Percentiles rank a stretch among this genome's conserved stretches.
These are phyloP conservation scores for Allantophomopsis lycopodina DNA, from an alignment of 2,329 filamentous ascomycete genomes.

Conservation along the genomic window DNA sequence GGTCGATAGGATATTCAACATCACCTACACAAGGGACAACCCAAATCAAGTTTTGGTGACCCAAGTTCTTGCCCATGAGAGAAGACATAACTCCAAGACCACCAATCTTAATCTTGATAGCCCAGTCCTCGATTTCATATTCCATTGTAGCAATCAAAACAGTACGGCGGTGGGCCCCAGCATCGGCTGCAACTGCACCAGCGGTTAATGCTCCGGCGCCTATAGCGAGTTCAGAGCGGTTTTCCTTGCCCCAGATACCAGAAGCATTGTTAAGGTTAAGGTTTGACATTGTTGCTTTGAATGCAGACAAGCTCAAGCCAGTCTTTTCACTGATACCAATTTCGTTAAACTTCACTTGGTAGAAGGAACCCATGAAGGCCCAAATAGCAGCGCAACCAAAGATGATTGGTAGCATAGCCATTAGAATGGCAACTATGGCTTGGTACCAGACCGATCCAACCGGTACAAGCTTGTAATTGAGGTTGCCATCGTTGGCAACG, in stretches of 20 bases:
- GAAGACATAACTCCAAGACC: conserved; percentile 59
- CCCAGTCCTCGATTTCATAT: conserved; percentile 59
- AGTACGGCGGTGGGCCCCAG: conserved; percentile 30
- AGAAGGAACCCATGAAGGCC: conserved; percentile 33
- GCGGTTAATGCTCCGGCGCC: no score
- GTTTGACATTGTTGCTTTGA: no score
- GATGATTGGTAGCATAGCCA: conserved; percentile 36
- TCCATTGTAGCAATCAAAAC: conserved; percentile 59
- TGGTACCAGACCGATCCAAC: conserved; percentile 37
- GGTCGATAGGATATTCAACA: conserved; percentile 47
- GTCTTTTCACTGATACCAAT: conserved; percentile 30
- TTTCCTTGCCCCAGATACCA: no score
- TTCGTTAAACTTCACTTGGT: conserved; percentile 39
- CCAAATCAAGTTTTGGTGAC: conserved; percentile 53
- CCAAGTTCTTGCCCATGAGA: conserved; percentile 47
- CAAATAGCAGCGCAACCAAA: conserved; percentile 38
- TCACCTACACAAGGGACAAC: conserved; percentile 51
- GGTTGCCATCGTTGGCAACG: conserved; percentile 35
- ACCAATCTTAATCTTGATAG: conserved; percentile 58
- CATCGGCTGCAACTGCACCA: no score
- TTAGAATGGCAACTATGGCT: conserved; percentile 34
- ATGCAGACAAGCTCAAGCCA: conserved; percentile 37
- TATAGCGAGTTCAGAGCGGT: no score
- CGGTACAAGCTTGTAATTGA: conserved; percentile 36
- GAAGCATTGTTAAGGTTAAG: no score